Base-by-base conservation (phyloP, 768 basidiomycete species). In the Pleurotus tuber-regium region DNA sequence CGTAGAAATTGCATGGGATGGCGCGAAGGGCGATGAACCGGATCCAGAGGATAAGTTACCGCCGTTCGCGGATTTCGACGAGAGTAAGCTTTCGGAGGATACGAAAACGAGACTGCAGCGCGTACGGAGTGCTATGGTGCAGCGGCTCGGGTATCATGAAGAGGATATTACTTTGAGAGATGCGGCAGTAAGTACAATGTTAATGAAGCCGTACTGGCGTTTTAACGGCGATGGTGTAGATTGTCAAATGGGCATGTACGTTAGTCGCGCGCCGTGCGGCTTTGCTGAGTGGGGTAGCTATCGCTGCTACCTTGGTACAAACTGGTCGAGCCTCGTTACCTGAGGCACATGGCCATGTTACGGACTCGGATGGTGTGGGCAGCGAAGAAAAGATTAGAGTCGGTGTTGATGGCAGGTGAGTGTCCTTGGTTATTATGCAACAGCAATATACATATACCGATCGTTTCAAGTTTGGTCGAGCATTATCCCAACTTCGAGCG, bases 371-470 rank as follows among this genome's bases (percentile, higher is more conserved):
- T 18, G 21, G 50, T 25, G 42, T n/a, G 25, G 21, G 18, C 55
- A 60, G 70, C 38, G 75, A 70, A 41, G 77, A 74, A 55, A 77
- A 70, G 59, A 82, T 96, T 38, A 76, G 81, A 43, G 83, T 99
- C 23, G 97, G 97, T 41, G 84, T 98, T 8, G 97, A 99, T 62
- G 97, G 97, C 63, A 92, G 88, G 92, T 90, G 54, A 26, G 74
- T 61, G 4, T 38, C n/a, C 33, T 30, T 42, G 52, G 18, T 49
- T 18, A 48, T 18, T 14, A 47, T 39, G 5, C 11, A n/a, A n/a
- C n/a, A n/a, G n/a, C n/a, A n/a, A 8, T 33, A 33, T 39, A 4
- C 51, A 53, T 21, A 52, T 25, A 24, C 39, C 33, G 16, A 52
- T 44, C n/a, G 16, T 24, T 6, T 26, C 4, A 56, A 94, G 93